These are phyloP conservation scores for Aspergillus heteromorphus DNA, from an alignment of 495 filamentous ascomycete species.

Conservation along the genomic window DNA sequence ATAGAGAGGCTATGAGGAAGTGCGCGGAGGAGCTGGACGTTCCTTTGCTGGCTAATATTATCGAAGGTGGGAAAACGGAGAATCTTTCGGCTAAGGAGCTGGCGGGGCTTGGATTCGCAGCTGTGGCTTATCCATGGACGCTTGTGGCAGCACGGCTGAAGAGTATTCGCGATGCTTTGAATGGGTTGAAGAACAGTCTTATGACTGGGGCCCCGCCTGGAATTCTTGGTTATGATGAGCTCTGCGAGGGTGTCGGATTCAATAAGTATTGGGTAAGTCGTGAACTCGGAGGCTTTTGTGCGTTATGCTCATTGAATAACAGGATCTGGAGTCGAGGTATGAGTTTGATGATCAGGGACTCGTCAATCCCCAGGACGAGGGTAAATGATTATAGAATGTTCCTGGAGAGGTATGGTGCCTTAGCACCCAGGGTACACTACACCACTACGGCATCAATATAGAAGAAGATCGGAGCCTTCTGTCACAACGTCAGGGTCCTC, in stretches of 20 bases:
- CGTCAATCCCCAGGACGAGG: neutral
- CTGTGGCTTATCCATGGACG: conserved; percentile 39
- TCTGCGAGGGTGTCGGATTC: conserved; percentile 38
- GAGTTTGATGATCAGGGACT: conserved; percentile 15
- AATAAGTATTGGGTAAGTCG: conserved; percentile 35
- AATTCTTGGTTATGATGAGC: conserved; percentile 32
- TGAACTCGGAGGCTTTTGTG: neutral
- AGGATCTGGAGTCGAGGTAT: conserved; percentile 22
- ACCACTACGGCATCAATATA: too few species aligned
- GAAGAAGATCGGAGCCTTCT: too few species aligned
- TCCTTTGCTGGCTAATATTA: conserved; percentile 39
- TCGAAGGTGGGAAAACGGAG: conserved; percentile 39
- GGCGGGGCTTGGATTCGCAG: conserved; percentile 30
- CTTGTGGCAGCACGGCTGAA: conserved; percentile 38
- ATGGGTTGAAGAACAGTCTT: conserved; percentile 32
- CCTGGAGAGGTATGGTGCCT: too few species aligned
- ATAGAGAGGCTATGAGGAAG: conserved; percentile 31
- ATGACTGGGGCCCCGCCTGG: conserved; percentile 24
- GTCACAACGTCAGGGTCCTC: too few species aligned
- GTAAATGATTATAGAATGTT: neutral
- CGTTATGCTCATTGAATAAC: neutral
- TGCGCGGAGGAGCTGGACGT: conserved; percentile 29
- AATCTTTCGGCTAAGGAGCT: conserved; percentile 36
- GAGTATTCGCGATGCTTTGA: conserved; percentile 31
- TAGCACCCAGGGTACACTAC: too few species aligned